These are phyloP conservation scores for Castanea sativa DNA, from an alignment of 306 rosid genomes.

Conservation along the genomic window DNA sequence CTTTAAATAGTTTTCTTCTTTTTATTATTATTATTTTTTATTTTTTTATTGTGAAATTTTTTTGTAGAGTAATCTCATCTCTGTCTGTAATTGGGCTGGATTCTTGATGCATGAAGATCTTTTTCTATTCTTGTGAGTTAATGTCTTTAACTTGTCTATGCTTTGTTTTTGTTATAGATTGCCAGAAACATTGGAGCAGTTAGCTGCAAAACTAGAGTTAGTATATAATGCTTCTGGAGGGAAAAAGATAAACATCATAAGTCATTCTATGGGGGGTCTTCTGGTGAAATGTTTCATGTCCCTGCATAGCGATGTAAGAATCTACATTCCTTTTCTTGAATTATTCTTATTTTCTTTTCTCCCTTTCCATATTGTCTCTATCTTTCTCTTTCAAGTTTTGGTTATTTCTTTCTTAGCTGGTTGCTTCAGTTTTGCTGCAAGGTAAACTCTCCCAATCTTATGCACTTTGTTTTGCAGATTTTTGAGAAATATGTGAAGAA, in stretches of 20 bases:
- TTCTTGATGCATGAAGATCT: neutral
- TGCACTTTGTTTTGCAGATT: slow-evolving; percentile 53
- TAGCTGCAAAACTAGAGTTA: slow-evolving; percentile 69
- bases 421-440: slow-evolving; percentile 8
- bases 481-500: slow-evolving; percentile 96
- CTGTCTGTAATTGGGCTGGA: neutral
- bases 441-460: slow-evolving; percentile 2
- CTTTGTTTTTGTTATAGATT: slow-evolving; percentile 48
- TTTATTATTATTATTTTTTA: neutral
- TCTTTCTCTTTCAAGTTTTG: slow-evolving; percentile 11
- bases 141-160: neutral
- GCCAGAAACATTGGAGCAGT: slow-evolving; percentile 75
- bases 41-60: neutral
- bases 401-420: neutral
- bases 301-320: slow-evolving; percentile 70
- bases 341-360: slow-evolving; percentile 22
- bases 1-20: neutral
- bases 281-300: slow-evolving; percentile 93
- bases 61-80: neutral
- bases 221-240: slow-evolving; percentile 81
- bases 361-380: slow-evolving; percentile 11
- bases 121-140: neutral
- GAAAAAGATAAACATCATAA: slow-evolving; percentile 81
- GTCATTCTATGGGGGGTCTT: slow-evolving; percentile 98
- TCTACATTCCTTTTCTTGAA: slow-evolving; percentile 6